phyloP scores from a whole-genome alignment of 768 basidiomycete species.

The Gelatoporia subvermispora region DNA sequence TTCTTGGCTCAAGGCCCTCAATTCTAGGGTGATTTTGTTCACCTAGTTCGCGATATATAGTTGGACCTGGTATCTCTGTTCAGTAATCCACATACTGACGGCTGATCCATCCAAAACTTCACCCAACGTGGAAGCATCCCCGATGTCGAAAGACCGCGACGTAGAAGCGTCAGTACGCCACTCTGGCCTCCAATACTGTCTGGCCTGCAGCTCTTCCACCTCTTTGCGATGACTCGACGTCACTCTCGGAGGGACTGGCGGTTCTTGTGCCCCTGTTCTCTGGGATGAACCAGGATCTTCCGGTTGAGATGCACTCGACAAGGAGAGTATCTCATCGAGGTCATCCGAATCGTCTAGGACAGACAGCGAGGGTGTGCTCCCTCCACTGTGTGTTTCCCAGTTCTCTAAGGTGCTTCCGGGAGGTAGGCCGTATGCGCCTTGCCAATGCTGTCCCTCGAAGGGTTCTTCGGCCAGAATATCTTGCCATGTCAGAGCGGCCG shows the following conservation, averaged over 20 bases:
- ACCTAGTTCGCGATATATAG: constrained; percentile 34
- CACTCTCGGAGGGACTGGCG: constrained; percentile 8
- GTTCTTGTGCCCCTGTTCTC: not conserved
- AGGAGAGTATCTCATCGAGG: constrained; percentile 13
- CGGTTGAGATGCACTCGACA: constrained; percentile 10
- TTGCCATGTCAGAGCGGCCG: constrained; percentile 59
- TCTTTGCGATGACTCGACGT: constrained; percentile 43
- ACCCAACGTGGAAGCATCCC: constrained; percentile 74
- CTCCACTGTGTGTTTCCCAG: constrained; percentile 43
- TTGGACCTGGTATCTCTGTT: constrained; percentile 36
- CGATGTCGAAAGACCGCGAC: constrained; percentile 50
- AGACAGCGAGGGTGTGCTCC: constrained; percentile 65
- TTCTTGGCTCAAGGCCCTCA: constrained; percentile 36
- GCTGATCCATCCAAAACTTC: no score
- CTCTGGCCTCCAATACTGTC: constrained; percentile 72
- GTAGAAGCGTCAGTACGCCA: constrained; percentile 50
- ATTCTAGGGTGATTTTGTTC: constrained; percentile 34
- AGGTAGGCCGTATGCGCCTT: constrained; percentile 58
- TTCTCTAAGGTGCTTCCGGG: constrained; percentile 41
- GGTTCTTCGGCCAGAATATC: constrained; percentile 80
- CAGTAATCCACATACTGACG: not conserved
- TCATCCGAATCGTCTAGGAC: constrained; percentile 37
- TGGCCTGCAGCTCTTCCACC: constrained; percentile 56
- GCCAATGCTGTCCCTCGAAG: constrained; percentile 84
- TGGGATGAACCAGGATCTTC: constrained; percentile 1